phyloP scores from a whole-genome alignment of 139 green algal species.

The Ostreobium quekettii region DNA sequence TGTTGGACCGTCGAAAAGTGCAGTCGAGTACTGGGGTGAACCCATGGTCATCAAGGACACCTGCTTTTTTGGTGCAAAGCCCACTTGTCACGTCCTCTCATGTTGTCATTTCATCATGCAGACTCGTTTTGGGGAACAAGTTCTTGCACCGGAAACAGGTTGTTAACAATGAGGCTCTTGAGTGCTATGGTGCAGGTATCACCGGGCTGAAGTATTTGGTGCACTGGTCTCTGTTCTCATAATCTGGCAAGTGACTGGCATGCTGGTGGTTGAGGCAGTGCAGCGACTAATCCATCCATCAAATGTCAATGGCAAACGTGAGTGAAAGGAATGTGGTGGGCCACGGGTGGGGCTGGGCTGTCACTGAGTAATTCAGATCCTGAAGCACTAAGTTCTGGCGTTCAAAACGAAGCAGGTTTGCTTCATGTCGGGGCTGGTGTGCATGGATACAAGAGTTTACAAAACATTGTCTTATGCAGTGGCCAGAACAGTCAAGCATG shows the following conservation, averaged over 20 bases:
- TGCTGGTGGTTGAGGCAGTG: slow-evolving; percentile 80
- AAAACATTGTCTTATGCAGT: no score
- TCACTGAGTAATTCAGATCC: no score
- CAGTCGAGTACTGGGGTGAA: no score
- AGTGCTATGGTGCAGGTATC: slow-evolving; percentile 85
- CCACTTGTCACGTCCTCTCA: neutral
- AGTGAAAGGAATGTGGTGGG: slow-evolving; percentile 16
- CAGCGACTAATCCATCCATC: slow-evolving; percentile 50
- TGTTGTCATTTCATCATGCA: neutral
- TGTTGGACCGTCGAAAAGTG: no score
- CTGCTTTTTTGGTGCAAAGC: no score
- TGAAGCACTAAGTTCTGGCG: no score
- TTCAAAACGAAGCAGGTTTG: no score
- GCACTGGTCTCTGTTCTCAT: slow-evolving; percentile 75
- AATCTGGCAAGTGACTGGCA: slow-evolving; percentile 83
- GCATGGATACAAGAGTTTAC: no score
- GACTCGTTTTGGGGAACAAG: slow-evolving; percentile 12
- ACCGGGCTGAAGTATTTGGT: slow-evolving; percentile 85
- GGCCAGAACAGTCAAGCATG: no score
- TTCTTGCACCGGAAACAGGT: slow-evolving; percentile 24
- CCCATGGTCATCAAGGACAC: no score
- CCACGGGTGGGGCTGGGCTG: no score
- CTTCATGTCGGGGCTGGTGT: no score
- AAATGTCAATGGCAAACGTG: slow-evolving; percentile 64
- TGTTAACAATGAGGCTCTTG: slow-evolving; percentile 19